Evolutionary conservation across 2,329 filamentous ascomycete genomes (phyloP), one percentile per base, ranked within the genome.

Genomic region (Tolypocladium endophyticum): DNA sequence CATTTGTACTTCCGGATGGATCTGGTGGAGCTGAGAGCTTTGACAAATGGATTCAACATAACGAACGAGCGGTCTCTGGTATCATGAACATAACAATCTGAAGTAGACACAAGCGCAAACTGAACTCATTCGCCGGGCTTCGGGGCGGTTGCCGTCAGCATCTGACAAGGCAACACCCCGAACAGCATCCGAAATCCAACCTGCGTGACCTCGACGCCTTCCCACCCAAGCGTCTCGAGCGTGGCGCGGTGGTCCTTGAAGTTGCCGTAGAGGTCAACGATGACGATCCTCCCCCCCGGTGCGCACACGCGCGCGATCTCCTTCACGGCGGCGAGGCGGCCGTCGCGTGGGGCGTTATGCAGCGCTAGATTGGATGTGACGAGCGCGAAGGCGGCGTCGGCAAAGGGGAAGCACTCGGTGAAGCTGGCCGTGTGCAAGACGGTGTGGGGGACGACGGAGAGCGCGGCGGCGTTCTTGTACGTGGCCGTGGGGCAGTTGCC

Each of bases 251-350:
- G 58, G 30, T 62, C 55, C 16, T 58, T 56, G 47, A 63, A 62
- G 55, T 59, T 60, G 20, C 62, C 60, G 36, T 52, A 62, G 39
- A 63, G 39, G 47, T 63, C 62, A 16, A 63, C 45, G 16, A 63
- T 12, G 8, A 63, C 38, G 30, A 63, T 38, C n/a, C 23, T 53
- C 4, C 62, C 62, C 20, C 56, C 62, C 5, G 60, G 60, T 23
- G 18, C 30, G 33, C 62, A 62, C n/a, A 63, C 60, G 16, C 60
- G 52, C n/a, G 60, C 60, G 54, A 63, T 63, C 45, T 63, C 62
- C 16, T 45, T 33, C 9, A 63, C 47, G 25, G 62, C 60, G 11
- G 39, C 47, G 47, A 43, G 25, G 11, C 62, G 57, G 7, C 59
- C 60, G 20, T 57, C 36, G 12, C 43, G 39, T 20, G 57, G 36